These are phyloP conservation scores for Thermomucor indicae-seudaticae DNA, from an alignment of 371 early-diverging fungal species.

Conservation along the genomic window DNA sequence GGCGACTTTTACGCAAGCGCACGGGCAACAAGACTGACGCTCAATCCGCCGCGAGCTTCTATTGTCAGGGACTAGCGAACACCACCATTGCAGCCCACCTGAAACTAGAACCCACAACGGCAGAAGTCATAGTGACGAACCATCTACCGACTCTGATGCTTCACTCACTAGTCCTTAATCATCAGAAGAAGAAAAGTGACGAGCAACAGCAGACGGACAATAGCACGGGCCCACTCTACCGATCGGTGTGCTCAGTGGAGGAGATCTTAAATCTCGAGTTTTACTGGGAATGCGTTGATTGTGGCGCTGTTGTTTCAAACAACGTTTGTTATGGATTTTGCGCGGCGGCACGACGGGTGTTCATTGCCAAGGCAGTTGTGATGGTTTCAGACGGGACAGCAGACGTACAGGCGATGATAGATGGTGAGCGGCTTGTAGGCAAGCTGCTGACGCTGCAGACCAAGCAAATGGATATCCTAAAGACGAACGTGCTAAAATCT, in stretches of 20 bases:
- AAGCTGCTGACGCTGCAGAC: conserved; percentile 11
- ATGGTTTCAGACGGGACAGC: conserved; percentile 21
- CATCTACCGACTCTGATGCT: not conserved
- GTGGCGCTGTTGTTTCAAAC: conserved; percentile 12
- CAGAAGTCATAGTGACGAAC: not conserved
- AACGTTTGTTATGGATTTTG: conserved; percentile 23
- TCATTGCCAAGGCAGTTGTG: conserved; percentile 16
- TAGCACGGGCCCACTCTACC: not conserved
- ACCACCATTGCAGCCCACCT: too few species aligned
- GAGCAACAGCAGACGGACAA: conserved; percentile 2
- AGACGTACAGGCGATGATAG: conserved; percentile 13
- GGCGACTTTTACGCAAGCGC: conserved; percentile 13
- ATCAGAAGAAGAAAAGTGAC: not conserved
- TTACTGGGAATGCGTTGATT: conserved; percentile 21
- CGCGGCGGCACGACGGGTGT: conserved; percentile 6
- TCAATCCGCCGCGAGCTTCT: not conserved
- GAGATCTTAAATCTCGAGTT: not conserved
- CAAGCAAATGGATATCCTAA: conserved; percentile 10
- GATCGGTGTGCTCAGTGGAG: not conserved
- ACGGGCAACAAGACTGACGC: too few species aligned
- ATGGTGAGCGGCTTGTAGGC: conserved; percentile 27
- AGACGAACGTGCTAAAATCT: conserved; percentile 5
- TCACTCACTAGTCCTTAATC: not conserved
- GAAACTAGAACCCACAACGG: not conserved
- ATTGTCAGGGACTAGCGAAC: not conserved